Conservation (phyloP, 2,329 filamentous ascomycete genomes). For the Botryotinia calthae region DNA sequence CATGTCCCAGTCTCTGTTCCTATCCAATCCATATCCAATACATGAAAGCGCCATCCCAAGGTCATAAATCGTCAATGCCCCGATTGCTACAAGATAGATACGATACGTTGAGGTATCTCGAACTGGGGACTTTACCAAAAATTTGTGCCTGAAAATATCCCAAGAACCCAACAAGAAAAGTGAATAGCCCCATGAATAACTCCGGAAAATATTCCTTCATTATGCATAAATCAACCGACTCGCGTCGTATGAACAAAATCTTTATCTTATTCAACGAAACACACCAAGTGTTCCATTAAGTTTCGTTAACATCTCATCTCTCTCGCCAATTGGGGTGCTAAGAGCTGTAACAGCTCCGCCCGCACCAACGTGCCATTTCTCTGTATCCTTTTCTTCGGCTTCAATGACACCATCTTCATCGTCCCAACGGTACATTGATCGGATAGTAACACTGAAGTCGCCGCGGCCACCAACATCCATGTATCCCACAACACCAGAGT, state of each 20-base stretch:
- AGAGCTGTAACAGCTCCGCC: slow-evolving; percentile 87
- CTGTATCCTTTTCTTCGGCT: slow-evolving; percentile 41
- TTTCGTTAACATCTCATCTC: slow-evolving; percentile 87
- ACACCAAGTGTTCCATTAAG: slow-evolving; percentile 36
- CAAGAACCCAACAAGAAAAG: neutral
- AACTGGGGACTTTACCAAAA: neutral
- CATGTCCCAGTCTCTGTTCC: neutral
- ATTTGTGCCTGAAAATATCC: neutral
- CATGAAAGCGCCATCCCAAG: slow-evolving; percentile 10
- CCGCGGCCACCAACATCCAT: slow-evolving; percentile 80
- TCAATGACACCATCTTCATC: slow-evolving; percentile 47
- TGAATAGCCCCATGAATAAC: slow-evolving; percentile 1
- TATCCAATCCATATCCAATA: slow-evolving; percentile 3
- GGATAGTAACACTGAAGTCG: slow-evolving; percentile 89
- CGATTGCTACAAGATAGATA: neutral
- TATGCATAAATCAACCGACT: slow-evolving; percentile 15
- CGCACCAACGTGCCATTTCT: slow-evolving; percentile 80
- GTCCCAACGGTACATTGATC: slow-evolving; percentile 74
- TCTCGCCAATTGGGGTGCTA: slow-evolving; percentile 76
- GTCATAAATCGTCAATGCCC: slow-evolving; percentile 12
- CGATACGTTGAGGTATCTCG: slow-evolving; percentile 11
- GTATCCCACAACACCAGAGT: slow-evolving; percentile 87
- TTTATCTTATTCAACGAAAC: slow-evolving; percentile 25
- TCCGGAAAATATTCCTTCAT: neutral
- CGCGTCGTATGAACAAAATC: slow-evolving; percentile 14